These are phyloP conservation scores for Fraxinus latifolia DNA, from an alignment of 305 asterid species.

Conservation along the genomic window DNA sequence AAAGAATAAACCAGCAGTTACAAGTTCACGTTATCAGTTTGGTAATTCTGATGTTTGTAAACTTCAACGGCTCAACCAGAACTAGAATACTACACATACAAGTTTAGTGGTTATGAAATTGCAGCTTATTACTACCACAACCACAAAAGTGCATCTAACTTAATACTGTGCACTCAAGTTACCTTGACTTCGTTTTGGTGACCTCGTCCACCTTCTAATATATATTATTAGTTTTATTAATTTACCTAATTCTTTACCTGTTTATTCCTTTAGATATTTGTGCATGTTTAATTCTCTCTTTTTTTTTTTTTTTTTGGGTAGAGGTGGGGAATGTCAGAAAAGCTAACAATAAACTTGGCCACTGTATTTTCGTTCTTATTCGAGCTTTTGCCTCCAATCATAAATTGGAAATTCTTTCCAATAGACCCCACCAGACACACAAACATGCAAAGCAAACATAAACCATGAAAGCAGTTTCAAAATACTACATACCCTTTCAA, in stretches of 20 bases:
- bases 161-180: not conserved
- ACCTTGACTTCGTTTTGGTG: not conserved
- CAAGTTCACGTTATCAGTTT: not conserved
- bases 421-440: not conserved
- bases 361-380: not conserved
- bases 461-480: slow-evolving; percentile 5
- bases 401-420: not conserved
- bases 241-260: not conserved
- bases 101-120: not conserved
- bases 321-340: not conserved
- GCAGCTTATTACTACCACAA: not conserved
- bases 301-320: not conserved
- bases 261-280: not conserved
- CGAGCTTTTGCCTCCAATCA: not conserved
- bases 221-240: not conserved
- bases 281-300: not conserved
- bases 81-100: not conserved
- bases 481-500: slow-evolving; percentile 67
- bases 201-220: not conserved
- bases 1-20: not conserved
- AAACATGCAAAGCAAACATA: not conserved
- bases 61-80: not conserved
- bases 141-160: not conserved
- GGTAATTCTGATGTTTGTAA: not conserved
- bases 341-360: not conserved